These are phyloP conservation scores for Benincasa hispida DNA, from an alignment of 306 rosid species.

Conservation along the genomic window DNA sequence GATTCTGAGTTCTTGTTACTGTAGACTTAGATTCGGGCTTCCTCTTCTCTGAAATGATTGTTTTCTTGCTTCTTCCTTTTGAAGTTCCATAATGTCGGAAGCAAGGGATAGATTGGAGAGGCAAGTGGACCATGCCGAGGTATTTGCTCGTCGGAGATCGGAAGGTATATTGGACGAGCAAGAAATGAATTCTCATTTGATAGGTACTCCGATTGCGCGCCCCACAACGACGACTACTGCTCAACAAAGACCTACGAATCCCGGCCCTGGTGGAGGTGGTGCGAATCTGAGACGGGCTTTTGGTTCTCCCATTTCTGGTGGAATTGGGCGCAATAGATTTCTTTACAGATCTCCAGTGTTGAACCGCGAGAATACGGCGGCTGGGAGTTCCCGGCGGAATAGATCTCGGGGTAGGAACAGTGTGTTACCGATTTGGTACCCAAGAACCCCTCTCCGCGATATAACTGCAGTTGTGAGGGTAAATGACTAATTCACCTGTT, in stretches of 20 bases:
- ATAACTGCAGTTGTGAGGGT: slow-evolving; percentile 50
- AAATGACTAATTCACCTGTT: neutral
- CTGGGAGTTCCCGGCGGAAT: slow-evolving; percentile 16
- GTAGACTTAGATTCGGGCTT: neutral
- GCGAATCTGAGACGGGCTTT: slow-evolving; percentile 7
- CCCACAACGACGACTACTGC: neutral
- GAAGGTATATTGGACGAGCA: slow-evolving; percentile 7
- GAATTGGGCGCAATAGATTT: slow-evolving; percentile 18
- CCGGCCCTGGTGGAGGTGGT: slow-evolving; percentile 13
- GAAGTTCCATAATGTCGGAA: slow-evolving; percentile 38
- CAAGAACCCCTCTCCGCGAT: slow-evolving; percentile 62
- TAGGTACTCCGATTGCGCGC: slow-evolving; percentile 15
- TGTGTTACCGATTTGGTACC: slow-evolving; percentile 69
- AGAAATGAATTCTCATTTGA: neutral
- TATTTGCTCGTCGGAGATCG: slow-evolving; percentile 25
- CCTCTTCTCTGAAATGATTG: neutral
- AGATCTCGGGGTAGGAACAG: slow-evolving; percentile 23
- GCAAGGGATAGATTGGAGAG: slow-evolving; percentile 42
- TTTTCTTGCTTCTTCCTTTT: neutral
- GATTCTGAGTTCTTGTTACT: neutral
- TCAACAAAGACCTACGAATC: slow-evolving; percentile 9
- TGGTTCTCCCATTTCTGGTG: slow-evolving; percentile 19
- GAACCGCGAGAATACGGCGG: slow-evolving; percentile 18
- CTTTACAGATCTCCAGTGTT: neutral
- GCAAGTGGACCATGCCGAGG: slow-evolving; percentile 24